Base-by-base conservation (phyloP, 202 grass and related monocot genomes). In the Schoenoplectus triqueter region DNA sequence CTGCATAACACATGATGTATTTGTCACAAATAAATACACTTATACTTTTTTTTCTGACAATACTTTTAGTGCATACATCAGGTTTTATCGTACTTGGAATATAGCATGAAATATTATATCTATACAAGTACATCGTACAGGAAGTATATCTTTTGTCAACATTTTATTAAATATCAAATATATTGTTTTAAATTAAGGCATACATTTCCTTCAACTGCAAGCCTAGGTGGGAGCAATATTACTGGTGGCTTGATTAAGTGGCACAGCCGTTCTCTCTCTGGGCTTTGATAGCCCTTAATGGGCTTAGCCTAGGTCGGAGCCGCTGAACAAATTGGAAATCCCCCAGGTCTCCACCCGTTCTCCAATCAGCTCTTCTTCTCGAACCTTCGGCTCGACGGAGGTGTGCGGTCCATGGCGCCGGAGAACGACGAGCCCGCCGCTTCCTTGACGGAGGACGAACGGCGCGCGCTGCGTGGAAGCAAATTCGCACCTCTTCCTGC, bases 401-500 rank as follows among this genome's bases (percentile, higher is more conserved):
- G 59, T 40, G 73, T 0, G 55, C 41, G 18, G 19, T 77, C 73
- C 45, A 48, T 54, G 64, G 82, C 55, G 69, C 80, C 62, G 84
- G 85, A 64, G 66, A 86, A 86, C 83, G 66, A 78, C 74, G 73
- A 55, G 19, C 85, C 83, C 15, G 63, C 14, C 44, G 67, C 3
- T 11, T 61, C 89, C 84, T 81, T 99, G 10, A 91, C 87, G 47
- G 96, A 99, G 14, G 93, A 94, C 0, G 96, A 99, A 78, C 92
- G 89, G 66, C 89, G 93, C 1, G 93, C 91, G 7, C 90, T 95
- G 11, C 91, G 96, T 22, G 91, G 87, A 4, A 99, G 96, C 88
- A 99, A 96, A 82, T 99, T 99, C 80, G 96, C 96, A 31, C 91
- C 91, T 20, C 91, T 96, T 55, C 91, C 90, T 10, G 83, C 73